Evolutionary conservation across 306 rosid species (phyloP), one percentile per base, ranked within the genome.

Genomic region (Begonia masoniana): DNA sequence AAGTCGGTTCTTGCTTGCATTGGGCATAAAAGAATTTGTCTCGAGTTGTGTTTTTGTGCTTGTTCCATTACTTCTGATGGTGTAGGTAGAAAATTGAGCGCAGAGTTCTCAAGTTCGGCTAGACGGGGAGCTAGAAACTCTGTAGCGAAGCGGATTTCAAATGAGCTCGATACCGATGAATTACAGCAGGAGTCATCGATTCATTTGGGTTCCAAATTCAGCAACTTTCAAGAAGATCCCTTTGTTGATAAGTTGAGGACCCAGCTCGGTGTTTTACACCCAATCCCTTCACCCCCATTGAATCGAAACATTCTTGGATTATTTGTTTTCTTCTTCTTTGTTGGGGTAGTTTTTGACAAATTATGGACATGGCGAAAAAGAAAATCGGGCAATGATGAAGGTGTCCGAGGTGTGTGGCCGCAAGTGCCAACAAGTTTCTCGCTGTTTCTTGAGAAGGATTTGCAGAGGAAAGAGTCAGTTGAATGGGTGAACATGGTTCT

Each of bases 401-500:
- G 74, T 6, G 57, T 62, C 52, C 77, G 78, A 2, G 88, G 82
- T 23, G 87, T 75, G 41, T 83, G 96, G 99, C 99, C 99, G 2
- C 99, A 92, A 58, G 96, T 86, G 8, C 99, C 99, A 11, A 86
- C 88, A 13, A 92, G 96, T 77, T 92, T 92, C 50, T 86, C 96
- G 0, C 64, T 80, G 74, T 77, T 92, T 61, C 58, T 92, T 67
- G 99, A 92, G 54, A 81, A 86, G 84, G 99, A 86, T 73, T 81
- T 92, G 73, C 99, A 81, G 79, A 76, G 99, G 62, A 92, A 92
- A 59, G 99, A 92, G 58, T 86, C 96, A 4, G 99, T 86, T 59
- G 99, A 92, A 55, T 92, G 99, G 99, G 99, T 92, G 63, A 92
- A 92, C 58, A 92, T 92, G 99, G 99, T 92, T 58, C 35, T 92